Percentiles rank a stretch among this genome's conserved stretches.
Conservation (phyloP, 768 basidiomycete species). For the Calocera cornea region DNA sequence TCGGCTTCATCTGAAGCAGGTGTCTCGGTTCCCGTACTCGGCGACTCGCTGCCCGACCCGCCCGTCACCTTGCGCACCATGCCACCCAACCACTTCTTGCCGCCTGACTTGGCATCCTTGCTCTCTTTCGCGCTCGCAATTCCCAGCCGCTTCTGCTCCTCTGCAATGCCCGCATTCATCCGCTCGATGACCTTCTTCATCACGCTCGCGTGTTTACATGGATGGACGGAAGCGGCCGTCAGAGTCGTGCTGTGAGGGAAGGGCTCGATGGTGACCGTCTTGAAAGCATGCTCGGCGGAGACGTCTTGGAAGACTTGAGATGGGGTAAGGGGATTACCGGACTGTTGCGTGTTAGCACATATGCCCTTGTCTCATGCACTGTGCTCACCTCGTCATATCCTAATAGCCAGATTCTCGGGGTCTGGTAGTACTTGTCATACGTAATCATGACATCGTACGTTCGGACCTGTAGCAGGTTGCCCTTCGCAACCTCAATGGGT, state of each 20-base stretch:
- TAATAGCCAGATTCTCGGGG: slow-evolving; percentile 91
- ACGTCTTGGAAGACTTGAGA: slow-evolving; percentile 94
- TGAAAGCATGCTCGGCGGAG: slow-evolving; percentile 91
- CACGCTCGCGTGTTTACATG: slow-evolving; percentile 95
- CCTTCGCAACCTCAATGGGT: slow-evolving; percentile 50
- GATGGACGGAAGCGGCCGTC: slow-evolving; percentile 87
- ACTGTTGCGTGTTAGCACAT: slow-evolving; percentile 33
- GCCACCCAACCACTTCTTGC: slow-evolving; percentile 65
- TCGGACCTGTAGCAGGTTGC: slow-evolving; percentile 83
- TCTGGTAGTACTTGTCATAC: slow-evolving; percentile 99
- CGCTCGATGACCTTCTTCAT: slow-evolving; percentile 99
- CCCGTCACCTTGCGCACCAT: slow-evolving; percentile 60
- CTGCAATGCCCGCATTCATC: slow-evolving; percentile 82
- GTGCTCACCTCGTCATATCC: slow-evolving; percentile 83
- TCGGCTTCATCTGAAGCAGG: slow-evolving; percentile 47
- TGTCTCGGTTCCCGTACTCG: slow-evolving; percentile 25
- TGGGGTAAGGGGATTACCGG: slow-evolving; percentile 75
- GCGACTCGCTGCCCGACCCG: slow-evolving; percentile 36
- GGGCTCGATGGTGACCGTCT: slow-evolving; percentile 95
- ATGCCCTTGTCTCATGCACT: not conserved
- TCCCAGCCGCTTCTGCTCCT: slow-evolving; percentile 46
- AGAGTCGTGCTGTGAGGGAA: slow-evolving; percentile 87
- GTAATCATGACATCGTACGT: slow-evolving; percentile 99
- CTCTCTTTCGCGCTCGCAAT: slow-evolving; percentile 32
- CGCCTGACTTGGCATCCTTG: slow-evolving; percentile 26